phyloP scores from a whole-genome alignment of 2,329 filamentous ascomycete species.

The Bipolaris sorokiniana region DNA sequence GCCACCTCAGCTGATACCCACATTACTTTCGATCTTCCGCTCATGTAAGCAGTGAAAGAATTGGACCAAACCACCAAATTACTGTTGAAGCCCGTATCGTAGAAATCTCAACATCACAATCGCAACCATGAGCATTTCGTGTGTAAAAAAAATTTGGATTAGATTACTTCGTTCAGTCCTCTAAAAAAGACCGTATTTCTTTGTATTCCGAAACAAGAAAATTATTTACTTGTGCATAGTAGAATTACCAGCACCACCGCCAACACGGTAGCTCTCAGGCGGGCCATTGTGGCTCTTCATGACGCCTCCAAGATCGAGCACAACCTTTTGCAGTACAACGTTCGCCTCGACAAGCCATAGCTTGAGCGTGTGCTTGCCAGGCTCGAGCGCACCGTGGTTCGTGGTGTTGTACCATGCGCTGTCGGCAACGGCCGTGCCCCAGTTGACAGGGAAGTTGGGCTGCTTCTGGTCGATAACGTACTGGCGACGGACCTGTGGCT shows the following conservation, averaged over 20 bases:
- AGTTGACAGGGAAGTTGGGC: slow-evolving; percentile 55
- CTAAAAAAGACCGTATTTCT: not conserved
- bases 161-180: not conserved
- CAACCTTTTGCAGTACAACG: slow-evolving; percentile 47
- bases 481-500: slow-evolving; percentile 47
- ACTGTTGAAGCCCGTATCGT: not conserved
- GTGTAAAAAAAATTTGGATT: not conserved
- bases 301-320: slow-evolving; percentile 46
- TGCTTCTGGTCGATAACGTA: slow-evolving; percentile 52
- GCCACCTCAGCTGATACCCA: too few species aligned
- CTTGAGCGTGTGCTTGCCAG: slow-evolving; percentile 53
- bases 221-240: slow-evolving; percentile 1
- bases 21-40: too few species aligned
- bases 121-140: not conserved
- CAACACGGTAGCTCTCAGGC: slow-evolving; percentile 48
- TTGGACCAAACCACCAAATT: too few species aligned
- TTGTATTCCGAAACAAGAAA: not conserved
- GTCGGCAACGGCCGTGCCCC: slow-evolving; percentile 58
- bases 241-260: slow-evolving; percentile 22
- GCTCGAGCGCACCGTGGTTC: slow-evolving; percentile 38
- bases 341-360: slow-evolving; percentile 56
- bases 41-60: too few species aligned
- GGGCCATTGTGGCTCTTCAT: slow-evolving; percentile 44
- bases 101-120: not conserved
- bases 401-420: slow-evolving; percentile 58